Base-by-base conservation (phyloP, 208 protist species). In the Crithidia mellificae region DNA sequence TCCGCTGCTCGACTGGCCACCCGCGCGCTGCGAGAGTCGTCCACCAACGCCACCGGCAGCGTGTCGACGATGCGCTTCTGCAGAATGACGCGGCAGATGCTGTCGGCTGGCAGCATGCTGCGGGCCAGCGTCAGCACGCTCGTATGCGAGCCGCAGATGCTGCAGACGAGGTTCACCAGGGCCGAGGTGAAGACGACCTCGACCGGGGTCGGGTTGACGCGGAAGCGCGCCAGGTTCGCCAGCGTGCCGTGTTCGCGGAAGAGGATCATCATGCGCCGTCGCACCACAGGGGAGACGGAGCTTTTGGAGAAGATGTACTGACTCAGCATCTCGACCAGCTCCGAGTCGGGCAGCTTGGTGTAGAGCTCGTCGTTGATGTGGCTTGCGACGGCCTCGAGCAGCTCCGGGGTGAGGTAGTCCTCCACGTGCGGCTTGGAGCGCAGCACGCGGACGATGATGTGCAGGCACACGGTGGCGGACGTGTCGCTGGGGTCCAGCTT, bases 141-240 rank as follows among this genome's bases (percentile, higher is more conserved):
- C 36, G 78, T 77, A 43, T 72, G 47, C 2, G 72, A 68, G 59
- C 80, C 78, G 67, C 88, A 91, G 24, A 91, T 78, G 62, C 80
- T 81, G 65, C 88, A 93, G 22, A 93, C 63, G 15, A 93, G 63
- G 68, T 90, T 84, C 61, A 91, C 78, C 32, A 93, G 76, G 2
- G 80, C 74, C 0, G 83, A 77, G 29, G 65, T 88, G 72, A 93
- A 93, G 25, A 65, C 53, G 20, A 87, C 64, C 64, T 84, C 70
- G 12, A 50, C 65, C 11, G 59, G 49, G 11, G 56, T 73, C 17
- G 79, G 64, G 41, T 69, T 63, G 30, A 38, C 15, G 1, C 74
- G 73, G 0, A 75, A 78, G 29, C 67, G 53, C 0, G 77, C 53
- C 12, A 93, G 70, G 39, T 63, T 65, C 39, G 57, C 69, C 19